These are phyloP conservation scores for Tetrapisispora arboricola DNA, from an alignment of 805 yeast genomes.

Conservation along the genomic window DNA sequence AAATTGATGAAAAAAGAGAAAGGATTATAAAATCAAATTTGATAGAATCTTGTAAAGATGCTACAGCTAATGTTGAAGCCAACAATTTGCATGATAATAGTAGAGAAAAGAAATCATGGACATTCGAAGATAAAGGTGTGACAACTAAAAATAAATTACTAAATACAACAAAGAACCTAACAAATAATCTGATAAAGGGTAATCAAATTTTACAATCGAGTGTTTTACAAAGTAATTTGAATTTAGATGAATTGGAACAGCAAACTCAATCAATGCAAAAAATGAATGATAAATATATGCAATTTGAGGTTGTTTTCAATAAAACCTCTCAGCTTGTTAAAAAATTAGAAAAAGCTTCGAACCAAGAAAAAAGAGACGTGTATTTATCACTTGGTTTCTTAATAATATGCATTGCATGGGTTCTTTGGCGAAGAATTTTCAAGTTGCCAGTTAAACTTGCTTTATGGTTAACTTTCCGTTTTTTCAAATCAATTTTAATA, in stretches of 20 bases:
- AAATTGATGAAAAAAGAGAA: conserved; percentile 14
- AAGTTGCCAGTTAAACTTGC: conserved; percentile 24
- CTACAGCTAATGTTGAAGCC: background rate
- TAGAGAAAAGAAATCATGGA: conserved; percentile 1
- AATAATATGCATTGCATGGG: conserved; percentile 24
- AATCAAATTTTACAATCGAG: conserved; percentile 27
- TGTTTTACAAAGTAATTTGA: conserved; percentile 27
- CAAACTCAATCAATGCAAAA: conserved; percentile 23
- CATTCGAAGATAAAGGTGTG: conserved; percentile 4
- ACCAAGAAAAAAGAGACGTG: conserved; percentile 28
- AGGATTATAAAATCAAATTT: conserved; percentile 9
- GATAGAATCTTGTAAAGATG: background rate
- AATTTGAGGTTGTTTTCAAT: conserved; percentile 20
- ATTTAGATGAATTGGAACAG: conserved; percentile 25
- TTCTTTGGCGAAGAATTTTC: conserved; percentile 28
- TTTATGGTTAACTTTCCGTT: conserved; percentile 26
- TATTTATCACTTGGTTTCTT: conserved; percentile 24
- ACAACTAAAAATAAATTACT: conserved; percentile 22
- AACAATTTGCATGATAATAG: background rate
- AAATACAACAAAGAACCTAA: conserved; percentile 21
- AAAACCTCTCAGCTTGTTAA: conserved; percentile 25
- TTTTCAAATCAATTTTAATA: conserved; percentile 29
- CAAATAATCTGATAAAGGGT: conserved; percentile 24
- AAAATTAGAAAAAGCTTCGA: conserved; percentile 23
- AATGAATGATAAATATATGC: conserved; percentile 25